A percentile compares a stretch with the other conserved stretches of the same genome.
Conservation (phyloP, 2,329 filamentous ascomycete genomes). For the Cladophialophora chaetospira region DNA sequence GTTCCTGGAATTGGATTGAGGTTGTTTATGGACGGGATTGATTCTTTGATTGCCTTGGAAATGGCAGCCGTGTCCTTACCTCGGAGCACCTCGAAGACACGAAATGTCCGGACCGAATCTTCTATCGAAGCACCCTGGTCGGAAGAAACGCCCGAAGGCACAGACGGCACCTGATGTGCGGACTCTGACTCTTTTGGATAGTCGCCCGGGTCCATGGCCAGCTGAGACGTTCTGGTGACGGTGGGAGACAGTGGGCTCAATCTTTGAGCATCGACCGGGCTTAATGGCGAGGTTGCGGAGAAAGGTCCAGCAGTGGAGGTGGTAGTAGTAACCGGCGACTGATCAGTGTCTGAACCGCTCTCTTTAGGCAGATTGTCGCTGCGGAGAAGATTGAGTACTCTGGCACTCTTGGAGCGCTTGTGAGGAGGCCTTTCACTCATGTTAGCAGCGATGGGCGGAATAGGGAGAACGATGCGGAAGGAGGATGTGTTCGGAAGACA, state of each 20-base stretch:
- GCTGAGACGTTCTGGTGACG: conserved; percentile 36
- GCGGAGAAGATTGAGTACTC: conserved; percentile 57
- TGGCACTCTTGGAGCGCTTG: conserved; percentile 57
- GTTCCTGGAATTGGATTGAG: conserved; percentile 62
- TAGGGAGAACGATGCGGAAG: background rate
- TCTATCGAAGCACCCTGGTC: conserved; percentile 65
- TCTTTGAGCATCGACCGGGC: conserved; percentile 20
- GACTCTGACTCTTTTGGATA: conserved; percentile 37
- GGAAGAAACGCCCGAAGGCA: conserved; percentile 38
- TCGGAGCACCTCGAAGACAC: conserved; percentile 87
- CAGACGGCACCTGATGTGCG: conserved; percentile 33
- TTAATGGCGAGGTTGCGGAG: conserved; percentile 17
- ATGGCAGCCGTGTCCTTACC: conserved; percentile 90
- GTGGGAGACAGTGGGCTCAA: conserved; percentile 28
- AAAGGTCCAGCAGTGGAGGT: conserved; percentile 24
- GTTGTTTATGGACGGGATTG: conserved; percentile 50
- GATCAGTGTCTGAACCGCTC: conserved; percentile 37
- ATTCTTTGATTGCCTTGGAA: conserved; percentile 73
- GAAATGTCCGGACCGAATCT: conserved; percentile 91
- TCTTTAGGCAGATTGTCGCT: conserved; percentile 54
- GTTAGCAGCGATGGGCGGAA: conserved; percentile 30
- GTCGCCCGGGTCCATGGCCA: conserved; percentile 35
- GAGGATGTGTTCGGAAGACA: background rate
- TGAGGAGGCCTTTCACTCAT: conserved; percentile 42
- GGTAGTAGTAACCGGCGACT: conserved; percentile 28